Evolutionary conservation across 2,329 filamentous ascomycete species (phyloP).

Genomic region (Parastagonospora nodorum): DNA sequence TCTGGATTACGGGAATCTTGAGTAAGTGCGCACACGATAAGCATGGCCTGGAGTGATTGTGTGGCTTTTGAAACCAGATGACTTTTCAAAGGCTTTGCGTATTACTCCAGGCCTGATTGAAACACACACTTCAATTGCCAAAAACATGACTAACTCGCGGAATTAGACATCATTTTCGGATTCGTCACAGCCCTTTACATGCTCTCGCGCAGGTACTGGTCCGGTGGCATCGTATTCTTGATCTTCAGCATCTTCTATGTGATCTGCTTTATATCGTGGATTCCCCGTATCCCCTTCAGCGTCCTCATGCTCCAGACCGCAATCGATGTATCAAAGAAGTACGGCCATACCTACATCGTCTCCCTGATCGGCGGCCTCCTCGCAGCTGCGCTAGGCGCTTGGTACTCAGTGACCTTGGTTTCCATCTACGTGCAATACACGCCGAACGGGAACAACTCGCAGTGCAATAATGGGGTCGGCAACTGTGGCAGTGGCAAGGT

Average conservation of each 20-base stretch:
- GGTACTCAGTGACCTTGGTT: conserved; percentile 85
- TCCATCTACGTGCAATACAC: conserved; percentile 85
- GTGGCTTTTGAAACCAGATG: too few relatives aligned
- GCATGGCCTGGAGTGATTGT: neutral
- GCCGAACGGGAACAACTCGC: conserved; percentile 62
- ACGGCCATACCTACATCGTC: conserved; percentile 85
- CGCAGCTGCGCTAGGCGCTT: conserved; percentile 77
- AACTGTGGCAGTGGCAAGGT: conserved; percentile 77
- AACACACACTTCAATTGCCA: neutral
- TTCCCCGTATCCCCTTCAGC: conserved; percentile 84
- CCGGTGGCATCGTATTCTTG: conserved; percentile 84
- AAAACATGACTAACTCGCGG: conserved; percentile 42
- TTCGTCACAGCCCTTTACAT: conserved; percentile 89
- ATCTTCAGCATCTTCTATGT: conserved; percentile 80
- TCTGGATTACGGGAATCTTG: conserved; percentile 72
- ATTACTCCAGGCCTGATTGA: too few relatives aligned
- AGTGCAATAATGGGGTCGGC: conserved; percentile 59
- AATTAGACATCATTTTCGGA: conserved; percentile 72
- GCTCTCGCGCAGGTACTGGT: conserved; percentile 75
- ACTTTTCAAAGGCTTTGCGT: too few relatives aligned
- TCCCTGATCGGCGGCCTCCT: conserved; percentile 81
- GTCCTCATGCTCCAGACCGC: conserved; percentile 86
- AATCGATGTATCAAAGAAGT: conserved; percentile 81
- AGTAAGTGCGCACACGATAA: neutral
- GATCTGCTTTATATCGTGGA: conserved; percentile 84